phyloP scores from a whole-genome alignment of 345 rosid species.

The Draba incana region DNA sequence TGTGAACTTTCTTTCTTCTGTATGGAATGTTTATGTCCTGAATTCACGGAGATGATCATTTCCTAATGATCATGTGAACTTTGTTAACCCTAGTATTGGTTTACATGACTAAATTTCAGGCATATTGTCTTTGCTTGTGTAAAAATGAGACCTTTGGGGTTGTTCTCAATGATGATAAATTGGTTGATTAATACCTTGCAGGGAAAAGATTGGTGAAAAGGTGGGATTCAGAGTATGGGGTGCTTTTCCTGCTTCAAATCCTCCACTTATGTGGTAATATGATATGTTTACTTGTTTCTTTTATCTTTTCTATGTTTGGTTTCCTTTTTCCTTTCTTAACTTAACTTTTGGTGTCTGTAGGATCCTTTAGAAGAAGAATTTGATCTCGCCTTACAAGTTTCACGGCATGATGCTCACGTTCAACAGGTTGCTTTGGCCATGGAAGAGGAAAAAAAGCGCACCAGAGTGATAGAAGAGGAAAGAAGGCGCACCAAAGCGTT shows the following conservation, averaged over 20 bases:
- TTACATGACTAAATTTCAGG: neutral
- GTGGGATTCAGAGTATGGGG: constrained; percentile 20
- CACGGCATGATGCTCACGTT: constrained; percentile 7
- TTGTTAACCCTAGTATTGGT: neutral
- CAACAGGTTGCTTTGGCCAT: constrained; percentile 14
- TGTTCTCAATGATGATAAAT: neutral
- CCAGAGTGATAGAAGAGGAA: too few species aligned
- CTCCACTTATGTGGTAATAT: constrained; percentile 17
- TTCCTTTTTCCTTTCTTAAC: neutral
- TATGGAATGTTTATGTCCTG: neutral
- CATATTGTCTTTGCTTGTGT: constrained; percentile 21
- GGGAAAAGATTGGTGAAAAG: constrained; percentile 17
- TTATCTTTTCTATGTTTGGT: neutral
- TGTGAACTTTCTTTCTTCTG: neutral
- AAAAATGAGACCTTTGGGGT: neutral
- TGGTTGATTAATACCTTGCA: constrained; percentile 17
- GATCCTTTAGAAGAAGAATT: constrained; percentile 2
- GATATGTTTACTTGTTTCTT: constrained; percentile 10
- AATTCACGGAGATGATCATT: neutral
- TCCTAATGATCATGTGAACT: neutral
- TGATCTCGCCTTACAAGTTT: neutral
- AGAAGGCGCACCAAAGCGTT: too few species aligned
- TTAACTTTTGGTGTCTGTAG: constrained; percentile 23
- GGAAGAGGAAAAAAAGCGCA: too few species aligned
- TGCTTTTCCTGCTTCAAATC: constrained; percentile 25